Evolutionary conservation across 2,329 filamentous ascomycete species (phyloP), one percentile per base, ranked within the genome.

Genomic region (Cadophora gregata): DNA sequence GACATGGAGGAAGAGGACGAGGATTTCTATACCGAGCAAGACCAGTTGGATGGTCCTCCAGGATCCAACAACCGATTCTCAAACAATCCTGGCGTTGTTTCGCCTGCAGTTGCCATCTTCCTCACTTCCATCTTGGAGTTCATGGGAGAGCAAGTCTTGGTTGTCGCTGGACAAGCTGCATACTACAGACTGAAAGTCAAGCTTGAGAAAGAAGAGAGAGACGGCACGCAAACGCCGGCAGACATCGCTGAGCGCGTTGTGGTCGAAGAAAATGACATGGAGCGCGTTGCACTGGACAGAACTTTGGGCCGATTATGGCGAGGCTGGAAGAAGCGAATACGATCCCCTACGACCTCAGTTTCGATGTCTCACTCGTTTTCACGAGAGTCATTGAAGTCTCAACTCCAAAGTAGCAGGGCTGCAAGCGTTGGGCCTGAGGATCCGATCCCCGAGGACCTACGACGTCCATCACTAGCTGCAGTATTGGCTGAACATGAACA

Each of bases 1-100:
- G 95, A 99, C 76, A 89, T 99, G 85, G 96, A 99, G 78, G 96
- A 99, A 80, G 94, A 98, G 72, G 96, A 99, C 71, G 96, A 98
- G 78, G 95, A 97, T 76, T 88, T 89, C 60, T 93, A 93, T 75
- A 91, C 96, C 77, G 89, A 93, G 70, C 88, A 93, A 74, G 93
- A 96, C 65, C 87, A 92, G 48, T 83, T 95, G 12, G 80, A 82
- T 50, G 86, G 88, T 45, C 81, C 84, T 58, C 83, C 84, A 62
- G 81, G 80, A 27, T 81, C 85, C 48, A 87, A 89, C 67, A 81
- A 85, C 42, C 79, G 86, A 42, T 87, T 88, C 59, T 81, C 82
- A 9, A 82, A 80, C 67, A 80, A 83, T 62, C 78, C 84, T 36
- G 90, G 90, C 65, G 85, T 89, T 58, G 91, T 98, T 24, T 96